These are phyloP conservation scores for Saccharomycopsis synnaedendra DNA, from an alignment of 805 yeast genomes.

Conservation along the genomic window DNA sequence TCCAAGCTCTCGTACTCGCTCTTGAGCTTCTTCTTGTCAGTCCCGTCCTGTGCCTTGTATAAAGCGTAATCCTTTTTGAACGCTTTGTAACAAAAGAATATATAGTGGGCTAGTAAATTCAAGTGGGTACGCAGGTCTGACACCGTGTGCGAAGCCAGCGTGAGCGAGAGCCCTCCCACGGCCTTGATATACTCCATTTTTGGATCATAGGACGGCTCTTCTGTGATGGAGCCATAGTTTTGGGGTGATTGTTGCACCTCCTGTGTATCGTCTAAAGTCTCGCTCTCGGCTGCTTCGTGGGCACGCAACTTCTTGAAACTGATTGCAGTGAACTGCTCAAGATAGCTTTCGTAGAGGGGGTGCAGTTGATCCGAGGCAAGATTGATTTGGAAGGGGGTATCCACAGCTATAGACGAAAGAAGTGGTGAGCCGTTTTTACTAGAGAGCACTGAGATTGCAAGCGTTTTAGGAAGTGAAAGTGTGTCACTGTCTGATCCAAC, in stretches of 20 bases:
- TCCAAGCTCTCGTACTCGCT: background rate
- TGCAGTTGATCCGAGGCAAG: background rate
- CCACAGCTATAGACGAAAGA: slow-evolving; percentile 4
- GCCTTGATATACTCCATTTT: no score
- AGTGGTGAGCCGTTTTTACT: slow-evolving; percentile 12
- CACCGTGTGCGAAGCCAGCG: background rate
- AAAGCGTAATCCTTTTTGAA: slow-evolving; percentile 6
- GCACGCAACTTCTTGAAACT: slow-evolving; percentile 6
- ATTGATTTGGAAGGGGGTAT: slow-evolving; percentile 1
- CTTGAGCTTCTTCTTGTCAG: background rate
- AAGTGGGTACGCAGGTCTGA: slow-evolving; percentile 5
- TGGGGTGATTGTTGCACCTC: no score
- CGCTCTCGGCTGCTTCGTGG: no score
- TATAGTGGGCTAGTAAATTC: slow-evolving; percentile 8
- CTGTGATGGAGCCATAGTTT: no score
- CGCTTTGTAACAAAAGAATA: slow-evolving; percentile 6
- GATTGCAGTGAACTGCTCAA: slow-evolving; percentile 14
- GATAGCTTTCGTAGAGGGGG: slow-evolving; percentile 6
- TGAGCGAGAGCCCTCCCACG: no score
- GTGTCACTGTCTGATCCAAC: background rate
- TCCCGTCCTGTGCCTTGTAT: background rate
- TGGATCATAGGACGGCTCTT: no score
- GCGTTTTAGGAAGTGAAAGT: background rate
- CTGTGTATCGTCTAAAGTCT: no score
- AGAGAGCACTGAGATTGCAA: slow-evolving; percentile 8